Evolutionary conservation across 2,329 filamentous ascomycete genomes (phyloP), one percentile per base, ranked within the genome.

Genomic region (Aciculosporium take): DNA sequence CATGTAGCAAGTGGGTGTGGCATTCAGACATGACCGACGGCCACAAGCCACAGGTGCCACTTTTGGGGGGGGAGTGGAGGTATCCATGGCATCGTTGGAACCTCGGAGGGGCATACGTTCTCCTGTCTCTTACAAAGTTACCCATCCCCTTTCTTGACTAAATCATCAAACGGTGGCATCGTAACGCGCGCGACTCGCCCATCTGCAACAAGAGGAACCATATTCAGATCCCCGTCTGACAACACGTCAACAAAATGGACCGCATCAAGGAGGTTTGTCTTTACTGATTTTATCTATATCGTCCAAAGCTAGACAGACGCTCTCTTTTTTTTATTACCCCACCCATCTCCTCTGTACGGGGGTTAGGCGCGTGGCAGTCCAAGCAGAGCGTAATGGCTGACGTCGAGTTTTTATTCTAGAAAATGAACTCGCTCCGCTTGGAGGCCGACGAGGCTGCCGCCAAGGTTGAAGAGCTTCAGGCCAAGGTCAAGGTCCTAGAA

Each of bases 381-480:
- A 20, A 10, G n/a, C 15, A 29, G 30, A 25, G 32, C 33, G 32
- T 20, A 30, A 44, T 45, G 35, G 27, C 47, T 49, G 28, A 51
- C 12, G 4, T 13, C 34, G 35, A 17, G 17, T 34, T 17, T 47
- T n/a, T n/a, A n/a, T n/a, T n/a, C n/a, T 49, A 95, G 89, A 89
- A 87, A 81, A 89, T 95, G 85, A 83, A 83, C 71, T 74, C 81
- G 65, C 86, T 98, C 71, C 88, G 89, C 62, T 69, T 89, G 66
- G 86, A 96, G 76, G 84, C 86, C 58, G 91, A 96, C 60, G 83
- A 91, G 62, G 80, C 84, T 50, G 68, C 78, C 50, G 67, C 72
- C 61, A 83, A 89, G 69, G 81, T 81, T 50, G 85, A 95, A 61
- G 89, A 96, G 68, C 77, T 94, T 52, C 79, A 91, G 69, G 52